phyloP scores from a whole-genome alignment of 768 basidiomycete genomes.

The Boletellus ananiceps region DNA sequence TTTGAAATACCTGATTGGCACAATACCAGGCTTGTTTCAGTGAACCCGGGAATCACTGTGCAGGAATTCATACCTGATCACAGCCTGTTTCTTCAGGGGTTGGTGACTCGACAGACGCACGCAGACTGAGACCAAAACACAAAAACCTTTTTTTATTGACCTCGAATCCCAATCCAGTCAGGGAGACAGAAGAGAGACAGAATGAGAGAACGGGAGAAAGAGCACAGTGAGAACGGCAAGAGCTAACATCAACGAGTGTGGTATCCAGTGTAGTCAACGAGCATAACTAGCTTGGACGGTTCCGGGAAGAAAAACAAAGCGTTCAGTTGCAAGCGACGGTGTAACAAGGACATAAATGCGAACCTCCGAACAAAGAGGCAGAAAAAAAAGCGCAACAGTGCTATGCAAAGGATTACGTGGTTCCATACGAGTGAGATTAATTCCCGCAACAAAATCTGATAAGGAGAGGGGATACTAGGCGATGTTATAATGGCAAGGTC shows the following conservation, averaged over 20 bases:
- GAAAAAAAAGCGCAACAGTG: neutral
- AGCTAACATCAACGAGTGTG: neutral
- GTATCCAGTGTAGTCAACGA: neutral
- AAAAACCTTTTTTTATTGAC: too few species aligned
- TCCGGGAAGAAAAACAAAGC: neutral
- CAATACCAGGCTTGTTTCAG: too few species aligned
- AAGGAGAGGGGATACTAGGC: slow-evolving; percentile 10
- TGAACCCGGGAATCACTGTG: too few species aligned
- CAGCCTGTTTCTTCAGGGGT: too few species aligned
- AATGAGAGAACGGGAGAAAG: too few species aligned
- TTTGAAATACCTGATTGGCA: too few species aligned
- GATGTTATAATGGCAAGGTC: slow-evolving; percentile 10
- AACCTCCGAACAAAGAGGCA: neutral
- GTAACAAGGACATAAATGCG: neutral
- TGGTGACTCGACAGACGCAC: too few species aligned
- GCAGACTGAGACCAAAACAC: too few species aligned
- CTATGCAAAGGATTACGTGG: slow-evolving; percentile 15
- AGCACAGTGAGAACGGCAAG: too few species aligned
- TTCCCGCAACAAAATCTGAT: slow-evolving; percentile 14
- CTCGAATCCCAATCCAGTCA: too few species aligned
- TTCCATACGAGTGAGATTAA: slow-evolving; percentile 21
- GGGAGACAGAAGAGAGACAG: too few species aligned
- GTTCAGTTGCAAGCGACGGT: neutral
- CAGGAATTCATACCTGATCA: too few species aligned
- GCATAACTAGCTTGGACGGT: neutral